Conservation (phyloP, 495 filamentous ascomycete genomes). For the Aspergillus cavernicola region DNA sequence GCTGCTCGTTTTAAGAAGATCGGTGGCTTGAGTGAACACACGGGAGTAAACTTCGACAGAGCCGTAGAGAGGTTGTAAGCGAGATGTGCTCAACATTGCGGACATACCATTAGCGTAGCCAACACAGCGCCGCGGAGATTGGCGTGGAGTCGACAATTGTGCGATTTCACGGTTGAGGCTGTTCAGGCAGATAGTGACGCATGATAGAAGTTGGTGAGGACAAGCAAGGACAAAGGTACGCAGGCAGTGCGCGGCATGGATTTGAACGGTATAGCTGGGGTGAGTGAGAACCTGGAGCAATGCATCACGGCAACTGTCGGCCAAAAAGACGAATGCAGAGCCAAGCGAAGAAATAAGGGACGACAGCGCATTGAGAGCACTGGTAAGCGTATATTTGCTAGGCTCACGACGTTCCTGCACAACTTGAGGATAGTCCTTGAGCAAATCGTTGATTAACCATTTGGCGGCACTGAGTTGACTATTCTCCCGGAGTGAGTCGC, state of each 20-base stretch:
- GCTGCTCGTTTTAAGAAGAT: slow-evolving; percentile 87
- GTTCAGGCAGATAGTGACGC: slow-evolving; percentile 95
- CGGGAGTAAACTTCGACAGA: slow-evolving; percentile 93
- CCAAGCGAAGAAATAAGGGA: slow-evolving; percentile 77
- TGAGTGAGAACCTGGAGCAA: slow-evolving; percentile 90
- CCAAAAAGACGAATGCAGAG: slow-evolving; percentile 70
- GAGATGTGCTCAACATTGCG: slow-evolving; percentile 84
- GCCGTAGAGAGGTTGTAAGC: slow-evolving; percentile 83
- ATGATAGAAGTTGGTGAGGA: slow-evolving; percentile 85
- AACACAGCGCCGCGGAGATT: slow-evolving; percentile 78
- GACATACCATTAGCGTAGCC: slow-evolving; percentile 93
- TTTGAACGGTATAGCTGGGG: slow-evolving; percentile 92
- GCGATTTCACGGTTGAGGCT: slow-evolving; percentile 83
- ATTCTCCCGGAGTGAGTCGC: slow-evolving; percentile 78
- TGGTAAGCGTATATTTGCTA: slow-evolving; percentile 77
- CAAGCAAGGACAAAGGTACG: slow-evolving; percentile 85
- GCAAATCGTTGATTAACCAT: slow-evolving; percentile 76
- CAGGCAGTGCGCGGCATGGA: slow-evolving; percentile 79
- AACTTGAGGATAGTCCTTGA: slow-evolving; percentile 93
- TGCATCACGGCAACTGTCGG: slow-evolving; percentile 79
- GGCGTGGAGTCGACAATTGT: slow-evolving; percentile 68
- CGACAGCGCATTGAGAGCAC: slow-evolving; percentile 73
- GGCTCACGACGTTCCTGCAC: slow-evolving; percentile 90
- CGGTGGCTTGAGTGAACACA: slow-evolving; percentile 85
- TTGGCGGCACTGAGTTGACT: slow-evolving; percentile 80